phyloP scores from a whole-genome alignment of 306 rosid species.

The Citrullus colocynthis region DNA sequence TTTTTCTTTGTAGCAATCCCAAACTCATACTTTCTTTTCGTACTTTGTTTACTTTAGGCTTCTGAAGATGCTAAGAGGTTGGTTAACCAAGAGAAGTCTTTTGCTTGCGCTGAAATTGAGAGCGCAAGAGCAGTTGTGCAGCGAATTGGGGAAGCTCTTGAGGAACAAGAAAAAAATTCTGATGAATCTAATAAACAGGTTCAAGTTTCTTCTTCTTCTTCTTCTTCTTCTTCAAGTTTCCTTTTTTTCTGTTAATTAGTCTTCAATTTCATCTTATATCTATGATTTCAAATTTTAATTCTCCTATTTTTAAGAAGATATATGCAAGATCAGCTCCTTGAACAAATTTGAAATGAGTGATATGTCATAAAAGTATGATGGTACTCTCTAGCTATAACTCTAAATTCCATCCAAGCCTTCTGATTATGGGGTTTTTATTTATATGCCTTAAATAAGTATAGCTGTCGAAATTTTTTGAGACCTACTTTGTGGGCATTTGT shows the following conservation, averaged over 20 bases:
- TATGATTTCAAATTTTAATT: neutral
- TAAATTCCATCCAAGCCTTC: neutral
- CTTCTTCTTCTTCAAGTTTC: neutral
- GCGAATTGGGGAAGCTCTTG: slow-evolving; percentile 92
- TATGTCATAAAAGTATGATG: neutral
- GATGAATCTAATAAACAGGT: slow-evolving; percentile 71
- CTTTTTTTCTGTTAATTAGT: neutral
- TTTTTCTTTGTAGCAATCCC: neutral
- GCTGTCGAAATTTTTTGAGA: neutral
- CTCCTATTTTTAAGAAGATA: neutral
- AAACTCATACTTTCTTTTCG: neutral
- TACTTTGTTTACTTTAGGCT: slow-evolving; percentile 35
- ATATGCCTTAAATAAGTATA: neutral
- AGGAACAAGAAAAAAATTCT: slow-evolving; percentile 50
- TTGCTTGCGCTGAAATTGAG: slow-evolving; percentile 94
- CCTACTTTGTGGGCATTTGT: neutral
- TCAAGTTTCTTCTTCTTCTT: slow-evolving; percentile 6
- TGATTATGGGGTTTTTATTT: neutral
- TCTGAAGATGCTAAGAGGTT: slow-evolving; percentile 96
- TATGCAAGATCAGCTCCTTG: neutral
- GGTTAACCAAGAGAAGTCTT: slow-evolving; percentile 93
- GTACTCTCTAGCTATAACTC: neutral
- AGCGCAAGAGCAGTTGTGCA: slow-evolving; percentile 87
- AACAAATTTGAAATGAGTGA: neutral
- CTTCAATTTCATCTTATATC: neutral